Evolutionary conservation across 441 rosid genomes (phyloP).

Genomic region (Sinapis alba): DNA sequence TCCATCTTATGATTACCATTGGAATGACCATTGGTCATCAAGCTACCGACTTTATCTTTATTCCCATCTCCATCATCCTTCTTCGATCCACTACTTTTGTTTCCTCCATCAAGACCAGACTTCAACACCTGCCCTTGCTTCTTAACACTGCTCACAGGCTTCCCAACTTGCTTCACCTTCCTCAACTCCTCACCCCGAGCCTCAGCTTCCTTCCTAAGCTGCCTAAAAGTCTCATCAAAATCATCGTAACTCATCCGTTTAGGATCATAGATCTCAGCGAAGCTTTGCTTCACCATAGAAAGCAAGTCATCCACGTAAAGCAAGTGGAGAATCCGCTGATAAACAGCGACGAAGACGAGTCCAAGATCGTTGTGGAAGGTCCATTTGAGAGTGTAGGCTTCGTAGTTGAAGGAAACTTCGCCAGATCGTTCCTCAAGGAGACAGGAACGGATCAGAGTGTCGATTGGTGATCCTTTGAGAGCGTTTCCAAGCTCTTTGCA

Average conservation of each 20-base stretch:
- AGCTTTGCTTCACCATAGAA: slow-evolving; percentile 72
- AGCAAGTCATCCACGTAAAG: slow-evolving; percentile 92
- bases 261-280: slow-evolving; percentile 77
- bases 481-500: slow-evolving; percentile 95
- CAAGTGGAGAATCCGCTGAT: slow-evolving; percentile 87
- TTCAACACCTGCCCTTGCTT: slow-evolving; percentile 68
- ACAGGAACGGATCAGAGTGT: slow-evolving; percentile 85
- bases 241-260: slow-evolving; percentile 60
- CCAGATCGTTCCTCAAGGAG: slow-evolving; percentile 98
- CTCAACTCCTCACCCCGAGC: slow-evolving; percentile 87
- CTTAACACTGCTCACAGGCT: slow-evolving; percentile 53
- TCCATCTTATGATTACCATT: slow-evolving; percentile 46
- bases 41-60: slow-evolving; percentile 44
- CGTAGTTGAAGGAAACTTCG: slow-evolving; percentile 66
- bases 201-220: slow-evolving; percentile 89
- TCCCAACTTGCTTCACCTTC: slow-evolving; percentile 62
- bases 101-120: slow-evolving; percentile 66
- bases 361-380: slow-evolving; percentile 95
- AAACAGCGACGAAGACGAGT: slow-evolving; percentile 91
- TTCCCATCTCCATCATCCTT: slow-evolving; percentile 64
- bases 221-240: slow-evolving; percentile 87
- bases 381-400: slow-evolving; percentile 95
- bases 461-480: slow-evolving; percentile 92
- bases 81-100: slow-evolving; percentile 43
- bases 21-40: slow-evolving; percentile 68